Evolutionary conservation across 176 grass and related monocot genomes (phyloP), one percentile per base, ranked within the genome.

Genomic region (Sorghum bicolor): DNA sequence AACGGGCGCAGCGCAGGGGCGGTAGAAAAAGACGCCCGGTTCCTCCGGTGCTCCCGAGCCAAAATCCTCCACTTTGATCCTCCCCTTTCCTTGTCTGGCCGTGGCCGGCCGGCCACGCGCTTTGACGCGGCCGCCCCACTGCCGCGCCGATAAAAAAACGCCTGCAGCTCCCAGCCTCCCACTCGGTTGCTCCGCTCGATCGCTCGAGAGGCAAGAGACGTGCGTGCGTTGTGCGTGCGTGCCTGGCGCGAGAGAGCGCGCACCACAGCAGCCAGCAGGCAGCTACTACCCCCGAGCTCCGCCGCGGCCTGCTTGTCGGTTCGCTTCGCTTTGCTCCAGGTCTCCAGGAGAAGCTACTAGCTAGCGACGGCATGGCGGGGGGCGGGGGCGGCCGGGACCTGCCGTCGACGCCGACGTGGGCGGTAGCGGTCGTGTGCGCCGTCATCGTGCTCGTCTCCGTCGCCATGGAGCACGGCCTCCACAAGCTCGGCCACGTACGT

Each of bases 381-480:
- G 33, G 3, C 0, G n/a, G 6, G 1, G 86, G 68, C 16, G 92
- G 80, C 5, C 47, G 85, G 47, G 77, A 80, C 29, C 72, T 97
- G 60, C 76, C 64, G 85, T 30, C 86, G 1, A 94, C 94, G 29
- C 94, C 91, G 45, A 93, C 89, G 29, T 97, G 94, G 94, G 91
- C 94, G 57, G 94, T 97, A 81, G 92, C 92, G 12, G 1, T 97
- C 2, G 89, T 97, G 25, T 89, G 85, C 67, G 20, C 85, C 33
- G 72, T 87, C 74, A 94, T 97, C 44, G 83, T 97, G 36, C 36
- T 90, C 44, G 7, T 97, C 63, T 97, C 94, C 72, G 57, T 97
- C 70, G 75, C 85, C 70, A 76, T 97, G 19, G 94, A 97, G 87
- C 86, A 93, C 70, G 91, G 68, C 7, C 88, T 96, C 55, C 88